phyloP scores from a whole-genome alignment of 1,284 basidiomycete genomes.

The Trametes versicolor region DNA sequence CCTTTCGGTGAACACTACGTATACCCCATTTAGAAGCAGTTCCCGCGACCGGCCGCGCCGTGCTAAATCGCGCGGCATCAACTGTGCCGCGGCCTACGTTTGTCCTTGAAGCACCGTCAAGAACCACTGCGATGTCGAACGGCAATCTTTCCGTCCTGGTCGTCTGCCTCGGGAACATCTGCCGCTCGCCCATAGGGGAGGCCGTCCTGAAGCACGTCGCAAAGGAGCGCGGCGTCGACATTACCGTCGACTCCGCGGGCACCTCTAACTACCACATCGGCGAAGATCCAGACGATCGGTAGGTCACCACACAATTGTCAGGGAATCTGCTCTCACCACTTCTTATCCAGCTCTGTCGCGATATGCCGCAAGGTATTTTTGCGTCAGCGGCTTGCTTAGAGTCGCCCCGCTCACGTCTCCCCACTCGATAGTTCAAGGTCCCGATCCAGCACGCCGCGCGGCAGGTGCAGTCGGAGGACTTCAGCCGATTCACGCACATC shows the following conservation, averaged over 20 bases:
- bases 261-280: constrained; percentile 78
- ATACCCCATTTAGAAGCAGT: constrained; percentile 12
- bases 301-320: too few relatives aligned
- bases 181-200: constrained; percentile 84
- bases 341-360: constrained; percentile 59
- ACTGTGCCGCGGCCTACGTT: background rate
- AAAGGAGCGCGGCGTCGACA: constrained; percentile 66
- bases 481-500: constrained; percentile 72
- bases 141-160: constrained; percentile 60
- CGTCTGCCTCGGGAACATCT: constrained; percentile 83
- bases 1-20: constrained; percentile 16
- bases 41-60: background rate
- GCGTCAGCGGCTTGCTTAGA: background rate
- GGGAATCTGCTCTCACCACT: too few relatives aligned
- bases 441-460: constrained; percentile 69
- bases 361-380: constrained; percentile 67
- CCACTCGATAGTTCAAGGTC: constrained; percentile 59
- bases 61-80: too few relatives aligned
- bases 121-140: constrained; percentile 8
- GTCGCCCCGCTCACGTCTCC: background rate
- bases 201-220: constrained; percentile 74
- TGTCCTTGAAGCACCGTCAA: background rate
- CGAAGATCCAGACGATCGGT: constrained; percentile 80
- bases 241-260: constrained; percentile 77
- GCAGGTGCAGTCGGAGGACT: constrained; percentile 67